Conservation (phyloP, 768 basidiomycete genomes). For the Suillus decipiens region DNA sequence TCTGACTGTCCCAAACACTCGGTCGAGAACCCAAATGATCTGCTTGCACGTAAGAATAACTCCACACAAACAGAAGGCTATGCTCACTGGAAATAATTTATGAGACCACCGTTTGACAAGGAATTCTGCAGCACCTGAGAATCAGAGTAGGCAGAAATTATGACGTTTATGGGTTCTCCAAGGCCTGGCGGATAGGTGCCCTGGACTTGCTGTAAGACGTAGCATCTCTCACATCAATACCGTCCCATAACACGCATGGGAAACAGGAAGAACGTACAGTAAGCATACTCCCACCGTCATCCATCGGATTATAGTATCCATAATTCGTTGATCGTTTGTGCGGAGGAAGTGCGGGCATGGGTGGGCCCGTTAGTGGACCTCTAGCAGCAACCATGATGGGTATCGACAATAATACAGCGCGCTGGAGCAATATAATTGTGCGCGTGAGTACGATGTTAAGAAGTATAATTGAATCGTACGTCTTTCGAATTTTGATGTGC, state of each 20-base stretch:
- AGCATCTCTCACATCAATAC: constrained; percentile 6
- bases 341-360: constrained; percentile 12
- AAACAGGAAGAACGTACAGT: constrained; percentile 52
- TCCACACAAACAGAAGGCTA: not conserved
- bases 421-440: constrained; percentile 2
- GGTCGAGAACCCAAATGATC: constrained; percentile 69
- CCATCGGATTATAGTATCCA: constrained; percentile 62
- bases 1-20: constrained; percentile 87
- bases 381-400: constrained; percentile 16
- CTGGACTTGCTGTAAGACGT: constrained; percentile 46
- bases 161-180: constrained; percentile 85
- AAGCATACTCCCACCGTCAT: constrained; percentile 65
- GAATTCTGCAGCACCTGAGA: constrained; percentile 61
- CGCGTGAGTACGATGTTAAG: not conserved
- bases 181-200: constrained; percentile 68
- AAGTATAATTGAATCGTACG: not conserved
- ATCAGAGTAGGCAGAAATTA: constrained; percentile 79
- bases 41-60: constrained; percentile 26
- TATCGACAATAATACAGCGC: constrained; percentile 12
- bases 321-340: constrained; percentile 26
- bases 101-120: constrained; percentile 65
- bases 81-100: constrained; percentile 79
- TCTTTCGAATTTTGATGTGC: not conserved
- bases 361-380: not conserved
- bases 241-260: not conserved